A percentile compares a stretch with the other conserved stretches of the same genome.
These are phyloP conservation scores for Pythium phragmitis DNA, from an alignment of 352 stramenopile genomes.

Conservation along the genomic window DNA sequence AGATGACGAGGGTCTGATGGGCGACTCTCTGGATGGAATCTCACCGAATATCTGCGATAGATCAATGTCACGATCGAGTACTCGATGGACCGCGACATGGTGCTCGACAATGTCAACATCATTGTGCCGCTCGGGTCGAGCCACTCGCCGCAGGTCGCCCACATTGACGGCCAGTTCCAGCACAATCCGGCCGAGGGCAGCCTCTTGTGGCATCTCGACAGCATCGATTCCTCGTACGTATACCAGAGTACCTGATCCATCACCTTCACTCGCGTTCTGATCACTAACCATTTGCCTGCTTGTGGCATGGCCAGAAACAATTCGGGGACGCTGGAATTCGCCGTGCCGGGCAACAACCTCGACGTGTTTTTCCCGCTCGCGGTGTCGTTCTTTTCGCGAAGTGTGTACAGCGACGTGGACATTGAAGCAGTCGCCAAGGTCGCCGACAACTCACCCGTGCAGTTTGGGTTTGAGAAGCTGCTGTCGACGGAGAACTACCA, in stretches of 20 bases:
- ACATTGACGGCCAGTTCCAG: conserved; percentile 85
- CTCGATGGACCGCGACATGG: conserved; percentile 85
- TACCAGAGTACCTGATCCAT: neutral
- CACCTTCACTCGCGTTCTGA: neutral
- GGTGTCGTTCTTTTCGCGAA: conserved; percentile 89
- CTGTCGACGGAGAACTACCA: conserved; percentile 87
- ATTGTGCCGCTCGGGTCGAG: conserved; percentile 70
- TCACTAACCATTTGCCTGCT: neutral
- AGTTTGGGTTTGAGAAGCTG: conserved; percentile 86
- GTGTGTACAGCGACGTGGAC: conserved; percentile 83
- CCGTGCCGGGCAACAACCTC: conserved; percentile 73
- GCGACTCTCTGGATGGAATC: neutral
- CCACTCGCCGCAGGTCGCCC: conserved; percentile 70
- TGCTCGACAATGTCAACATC: conserved; percentile 88
- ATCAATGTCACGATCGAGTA: conserved; percentile 90
- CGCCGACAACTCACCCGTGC: conserved; percentile 67
- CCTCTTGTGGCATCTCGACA: conserved; percentile 83
- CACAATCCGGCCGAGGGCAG: conserved; percentile 72
- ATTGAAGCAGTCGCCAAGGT: conserved; percentile 75
- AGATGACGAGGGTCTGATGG: no score
- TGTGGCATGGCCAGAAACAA: conserved; percentile 53
- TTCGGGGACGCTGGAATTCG: conserved; percentile 78
- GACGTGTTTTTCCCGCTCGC: conserved; percentile 87
- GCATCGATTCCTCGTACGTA: conserved; percentile 73
- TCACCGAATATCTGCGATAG: conserved; percentile 18